A percentile compares a stretch with the other conserved stretches of the same genome.
Conservation (phyloP, 2,329 filamentous ascomycete species). For the Colletotrichum agaves region DNA sequence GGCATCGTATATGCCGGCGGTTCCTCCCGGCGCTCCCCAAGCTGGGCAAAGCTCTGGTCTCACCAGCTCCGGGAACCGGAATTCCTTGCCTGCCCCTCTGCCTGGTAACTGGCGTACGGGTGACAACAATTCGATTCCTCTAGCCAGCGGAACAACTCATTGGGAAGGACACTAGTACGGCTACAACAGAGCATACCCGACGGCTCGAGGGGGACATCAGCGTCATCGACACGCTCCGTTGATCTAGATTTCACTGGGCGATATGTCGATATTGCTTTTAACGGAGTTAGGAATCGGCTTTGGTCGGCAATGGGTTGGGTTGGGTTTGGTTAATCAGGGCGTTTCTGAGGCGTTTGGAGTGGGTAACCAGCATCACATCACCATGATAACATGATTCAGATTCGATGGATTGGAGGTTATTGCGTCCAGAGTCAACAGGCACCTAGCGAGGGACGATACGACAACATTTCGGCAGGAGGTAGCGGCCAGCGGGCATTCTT, state of each 20-base stretch:
- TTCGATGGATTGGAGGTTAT: not conserved
- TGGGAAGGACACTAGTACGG: slow-evolving; percentile 14
- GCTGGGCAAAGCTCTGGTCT: not conserved
- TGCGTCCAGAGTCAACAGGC: not conserved
- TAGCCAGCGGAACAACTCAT: not conserved
- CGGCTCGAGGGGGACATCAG: not conserved
- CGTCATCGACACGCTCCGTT: too few species aligned
- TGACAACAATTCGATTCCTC: not conserved
- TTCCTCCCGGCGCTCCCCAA: not conserved
- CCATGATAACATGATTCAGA: slow-evolving; percentile 14
- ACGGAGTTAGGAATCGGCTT: slow-evolving; percentile 4
- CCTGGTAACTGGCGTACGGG: slow-evolving; percentile 14
- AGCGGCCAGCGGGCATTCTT: not conserved
- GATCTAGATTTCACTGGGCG: too few species aligned
- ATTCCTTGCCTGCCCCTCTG: slow-evolving; percentile 16
- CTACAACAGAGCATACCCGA: not conserved
- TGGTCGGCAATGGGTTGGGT: slow-evolving; percentile 1
- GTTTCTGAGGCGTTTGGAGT: slow-evolving; percentile 24
- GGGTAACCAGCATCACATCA: slow-evolving; percentile 17
- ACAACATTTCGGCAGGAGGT: not conserved
- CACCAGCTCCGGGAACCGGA: slow-evolving; percentile 8
- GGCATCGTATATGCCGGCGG: not conserved
- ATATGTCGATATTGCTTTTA: not conserved
- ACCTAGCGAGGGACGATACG: not conserved
- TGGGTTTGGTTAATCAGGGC: slow-evolving; percentile 15